Evolutionary conservation across 1,284 basidiomycete species (phyloP).

Genomic region (Ustilago shanxiensis): DNA sequence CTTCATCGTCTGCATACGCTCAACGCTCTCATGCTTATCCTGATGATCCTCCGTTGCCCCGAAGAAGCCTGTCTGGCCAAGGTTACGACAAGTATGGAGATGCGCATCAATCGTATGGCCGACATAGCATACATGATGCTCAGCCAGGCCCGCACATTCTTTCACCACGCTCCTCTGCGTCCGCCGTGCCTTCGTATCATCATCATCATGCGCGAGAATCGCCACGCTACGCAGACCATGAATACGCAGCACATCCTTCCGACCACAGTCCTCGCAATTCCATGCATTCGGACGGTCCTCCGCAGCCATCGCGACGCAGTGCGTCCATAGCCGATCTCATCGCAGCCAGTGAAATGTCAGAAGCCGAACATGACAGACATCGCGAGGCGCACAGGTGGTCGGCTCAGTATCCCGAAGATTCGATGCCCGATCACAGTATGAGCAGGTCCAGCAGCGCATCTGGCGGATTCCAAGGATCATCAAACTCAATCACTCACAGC

Average conservation of each 20-base stretch:
- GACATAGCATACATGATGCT: constrained; percentile 14
- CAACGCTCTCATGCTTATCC: constrained; percentile 6
- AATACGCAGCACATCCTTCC: constrained; percentile 20
- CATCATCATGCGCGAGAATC: constrained; percentile 2
- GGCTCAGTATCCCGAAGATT: constrained; percentile 24
- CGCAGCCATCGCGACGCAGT: constrained; percentile 26
- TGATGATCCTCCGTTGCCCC: constrained; percentile 6
- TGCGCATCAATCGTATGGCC: constrained; percentile 4
- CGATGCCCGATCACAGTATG: constrained; percentile 30
- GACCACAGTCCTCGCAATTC: constrained; percentile 25
- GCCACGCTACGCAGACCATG: constrained; percentile 15
- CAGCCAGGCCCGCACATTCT: constrained; percentile 2
- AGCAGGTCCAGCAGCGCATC: constrained; percentile 50
- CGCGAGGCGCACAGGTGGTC: constrained; percentile 17
- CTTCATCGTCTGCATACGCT: constrained; percentile 18
- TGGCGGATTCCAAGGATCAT: constrained; percentile 20
- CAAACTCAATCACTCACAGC: constrained; percentile 11
- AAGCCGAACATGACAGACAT: constrained; percentile 37
- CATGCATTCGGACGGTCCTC: constrained; percentile 17
- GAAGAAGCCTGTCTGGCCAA: constrained; percentile 20
- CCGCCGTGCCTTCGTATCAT: constrained; percentile 7
- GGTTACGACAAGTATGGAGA: constrained; percentile 24
- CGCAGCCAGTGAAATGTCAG: constrained; percentile 46
- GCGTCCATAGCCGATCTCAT: constrained; percentile 52
- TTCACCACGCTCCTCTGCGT: constrained; percentile 25